These are phyloP conservation scores for Lactarius deliciosus DNA, from an alignment of 768 basidiomycete species.

Conservation along the genomic window DNA sequence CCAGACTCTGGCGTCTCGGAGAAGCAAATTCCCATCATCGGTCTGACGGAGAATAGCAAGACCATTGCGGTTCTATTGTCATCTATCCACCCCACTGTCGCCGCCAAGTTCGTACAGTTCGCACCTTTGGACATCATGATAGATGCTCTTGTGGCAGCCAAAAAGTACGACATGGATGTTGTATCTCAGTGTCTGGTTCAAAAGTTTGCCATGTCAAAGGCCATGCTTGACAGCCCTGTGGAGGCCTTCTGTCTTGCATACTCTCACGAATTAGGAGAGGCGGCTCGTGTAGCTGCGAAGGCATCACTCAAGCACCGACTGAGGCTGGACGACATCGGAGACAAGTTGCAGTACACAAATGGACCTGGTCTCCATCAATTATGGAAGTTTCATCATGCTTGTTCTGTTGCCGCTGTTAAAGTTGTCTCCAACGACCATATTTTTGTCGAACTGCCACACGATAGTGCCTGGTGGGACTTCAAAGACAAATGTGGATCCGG, in stretches of 20 bases:
- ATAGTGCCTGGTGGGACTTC: background rate
- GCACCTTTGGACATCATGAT: background rate
- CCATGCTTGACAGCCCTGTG: background rate
- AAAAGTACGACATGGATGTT: background rate
- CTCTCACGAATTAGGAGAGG: background rate
- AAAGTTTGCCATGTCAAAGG: background rate
- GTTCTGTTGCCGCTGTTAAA: background rate
- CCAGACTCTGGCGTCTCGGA: background rate
- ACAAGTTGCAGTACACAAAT: conserved; percentile 5
- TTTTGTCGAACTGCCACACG: background rate
- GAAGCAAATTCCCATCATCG: background rate
- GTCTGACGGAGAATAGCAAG: background rate
- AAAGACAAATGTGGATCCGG: too few species aligned
- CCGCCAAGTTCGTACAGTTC: background rate
- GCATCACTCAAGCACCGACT: conserved; percentile 10
- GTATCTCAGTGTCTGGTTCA: background rate
- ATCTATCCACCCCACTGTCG: background rate
- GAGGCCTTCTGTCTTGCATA: conserved; percentile 5
- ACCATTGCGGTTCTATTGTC: background rate
- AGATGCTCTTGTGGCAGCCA: background rate
- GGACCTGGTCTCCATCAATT: conserved; percentile 11
- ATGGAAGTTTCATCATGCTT: conserved; percentile 8
- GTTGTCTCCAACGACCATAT: background rate
- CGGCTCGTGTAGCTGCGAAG: conserved; percentile 10
- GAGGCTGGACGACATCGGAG: conserved; percentile 3